Percentiles rank a stretch among this genome's conserved stretches.
Evolutionary conservation across 1,284 basidiomycete genomes (phyloP).

Genomic region (Sporisorium reilianum): DNA sequence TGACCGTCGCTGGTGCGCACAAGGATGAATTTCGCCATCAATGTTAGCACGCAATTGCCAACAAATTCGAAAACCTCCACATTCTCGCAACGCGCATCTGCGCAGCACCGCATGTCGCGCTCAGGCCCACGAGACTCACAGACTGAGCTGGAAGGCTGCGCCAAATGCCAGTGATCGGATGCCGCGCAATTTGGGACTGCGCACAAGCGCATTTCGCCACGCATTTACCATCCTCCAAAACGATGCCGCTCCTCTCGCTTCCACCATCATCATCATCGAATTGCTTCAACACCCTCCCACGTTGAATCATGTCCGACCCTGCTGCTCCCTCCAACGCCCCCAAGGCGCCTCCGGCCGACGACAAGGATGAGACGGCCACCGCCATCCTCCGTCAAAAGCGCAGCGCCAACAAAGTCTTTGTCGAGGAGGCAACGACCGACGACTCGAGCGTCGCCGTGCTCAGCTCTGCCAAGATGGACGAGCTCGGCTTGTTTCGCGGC

Average conservation of each 20-base stretch:
- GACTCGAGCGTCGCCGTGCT: conserved; percentile 77
- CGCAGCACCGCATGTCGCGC: too few relatives aligned
- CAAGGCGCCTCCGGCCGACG: conserved; percentile 38
- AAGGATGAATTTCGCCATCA: too few relatives aligned
- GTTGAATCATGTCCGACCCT: conserved; percentile 49
- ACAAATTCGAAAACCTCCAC: neutral
- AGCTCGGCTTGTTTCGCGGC: conserved; percentile 90
- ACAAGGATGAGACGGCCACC: conserved; percentile 65
- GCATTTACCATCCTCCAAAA: neutral
- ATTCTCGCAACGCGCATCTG: conserved; percentile 3
- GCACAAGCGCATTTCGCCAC: neutral
- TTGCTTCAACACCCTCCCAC: conserved; percentile 6
- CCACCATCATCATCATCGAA: neutral
- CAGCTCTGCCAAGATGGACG: conserved; percentile 96
- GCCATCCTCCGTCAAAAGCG: conserved; percentile 68
- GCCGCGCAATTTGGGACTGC: conserved; percentile 16
- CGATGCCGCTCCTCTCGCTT: neutral
- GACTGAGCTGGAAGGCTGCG: conserved; percentile 20
- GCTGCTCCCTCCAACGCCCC: conserved; percentile 38
- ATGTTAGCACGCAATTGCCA: neutral
- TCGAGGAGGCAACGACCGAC: conserved; percentile 69
- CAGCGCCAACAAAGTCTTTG: conserved; percentile 65
- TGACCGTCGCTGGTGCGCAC: too few relatives aligned
- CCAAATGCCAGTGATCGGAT: conserved; percentile 21
- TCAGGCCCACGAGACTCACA: conserved; percentile 8